Evolutionary conservation across 768 basidiomycete genomes (phyloP).

Genomic region (Lactifluus volemus): DNA sequence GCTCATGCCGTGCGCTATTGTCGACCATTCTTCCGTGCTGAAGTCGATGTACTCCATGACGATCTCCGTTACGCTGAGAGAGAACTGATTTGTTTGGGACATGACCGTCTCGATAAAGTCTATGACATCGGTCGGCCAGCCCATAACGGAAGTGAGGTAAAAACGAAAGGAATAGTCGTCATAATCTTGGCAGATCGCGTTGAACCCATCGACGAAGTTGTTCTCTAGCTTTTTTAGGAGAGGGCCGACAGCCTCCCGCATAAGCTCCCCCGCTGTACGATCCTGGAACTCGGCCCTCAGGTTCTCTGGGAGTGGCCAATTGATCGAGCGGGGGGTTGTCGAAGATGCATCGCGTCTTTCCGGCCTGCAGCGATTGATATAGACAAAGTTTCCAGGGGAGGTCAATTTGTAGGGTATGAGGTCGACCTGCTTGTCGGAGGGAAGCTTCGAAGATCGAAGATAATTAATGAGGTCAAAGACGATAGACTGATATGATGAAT

Average conservation of each 20-base stretch:
- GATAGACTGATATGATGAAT: constrained; percentile 12
- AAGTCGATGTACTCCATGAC: constrained; percentile 23
- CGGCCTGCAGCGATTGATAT: constrained; percentile 9
- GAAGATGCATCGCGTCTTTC: background rate
- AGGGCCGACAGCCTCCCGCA: constrained; percentile 13
- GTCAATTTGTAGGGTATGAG: constrained; percentile 17
- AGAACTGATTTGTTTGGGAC: constrained; percentile 23
- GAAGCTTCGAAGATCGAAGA: background rate
- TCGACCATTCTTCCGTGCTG: constrained; percentile 20
- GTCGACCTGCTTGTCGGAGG: constrained; percentile 9
- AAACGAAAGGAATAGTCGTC: constrained; percentile 21
- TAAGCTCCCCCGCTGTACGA: constrained; percentile 14
- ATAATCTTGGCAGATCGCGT: constrained; percentile 13
- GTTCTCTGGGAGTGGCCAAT: constrained; percentile 10
- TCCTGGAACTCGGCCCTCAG: constrained; percentile 1
- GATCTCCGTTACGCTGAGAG: constrained; percentile 23
- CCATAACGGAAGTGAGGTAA: constrained; percentile 13
- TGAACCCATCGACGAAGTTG: constrained; percentile 17
- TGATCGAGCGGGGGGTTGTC: constrained; percentile 3
- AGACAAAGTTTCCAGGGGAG: constrained; percentile 16
- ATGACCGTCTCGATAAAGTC: constrained; percentile 23
- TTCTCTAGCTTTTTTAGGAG: constrained; percentile 9
- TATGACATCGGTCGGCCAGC: constrained; percentile 18
- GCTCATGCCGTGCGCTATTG: constrained; percentile 21
- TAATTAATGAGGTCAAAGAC: constrained; percentile 15